Percentiles rank a stretch among this genome's conserved stretches.
These are phyloP conservation scores for Blastocladiella emersonii DNA, from an alignment of 371 early-diverging fungal genomes.

Conservation along the genomic window DNA sequence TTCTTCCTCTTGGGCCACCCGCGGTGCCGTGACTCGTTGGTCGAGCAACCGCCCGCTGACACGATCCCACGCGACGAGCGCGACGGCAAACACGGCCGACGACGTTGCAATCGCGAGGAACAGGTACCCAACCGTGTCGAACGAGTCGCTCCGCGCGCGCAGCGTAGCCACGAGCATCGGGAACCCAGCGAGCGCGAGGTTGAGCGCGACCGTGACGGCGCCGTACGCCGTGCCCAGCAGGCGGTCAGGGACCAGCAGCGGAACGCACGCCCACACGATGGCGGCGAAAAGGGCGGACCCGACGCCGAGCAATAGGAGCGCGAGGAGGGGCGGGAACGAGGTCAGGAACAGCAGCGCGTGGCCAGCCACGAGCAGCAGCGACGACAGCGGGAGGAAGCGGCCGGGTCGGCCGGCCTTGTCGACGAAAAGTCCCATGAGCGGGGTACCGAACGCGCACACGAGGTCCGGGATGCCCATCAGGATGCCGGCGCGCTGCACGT, in stretches of 20 bases:
- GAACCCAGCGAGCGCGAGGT: not conserved
- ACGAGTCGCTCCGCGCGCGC: no score
- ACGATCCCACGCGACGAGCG: no score
- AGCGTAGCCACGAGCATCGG: conserved; percentile 1
- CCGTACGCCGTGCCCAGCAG: conserved; percentile 8
- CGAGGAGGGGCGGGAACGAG: conserved; percentile 18
- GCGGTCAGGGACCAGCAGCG: conserved; percentile 28
- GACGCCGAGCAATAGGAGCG: conserved; percentile 34
- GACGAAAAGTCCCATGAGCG: conserved; percentile 33
- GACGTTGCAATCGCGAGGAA: no score
- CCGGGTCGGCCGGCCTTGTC: conserved; percentile 33
- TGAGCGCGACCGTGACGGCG: not conserved
- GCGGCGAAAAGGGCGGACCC: conserved; percentile 33
- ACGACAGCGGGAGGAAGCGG: conserved; percentile 29
- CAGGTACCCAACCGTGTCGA: no score
- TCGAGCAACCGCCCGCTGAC: no score
- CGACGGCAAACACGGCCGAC: no score
- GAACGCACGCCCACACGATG: conserved; percentile 44
- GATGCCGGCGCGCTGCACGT: conserved; percentile 31
- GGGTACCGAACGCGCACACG: conserved; percentile 38
- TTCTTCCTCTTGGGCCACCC: no score
- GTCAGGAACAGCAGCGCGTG: conserved; percentile 31
- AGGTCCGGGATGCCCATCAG: conserved; percentile 38
- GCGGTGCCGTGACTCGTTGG: no score
- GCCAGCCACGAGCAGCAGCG: conserved; percentile 21